Percentiles rank a stretch among this genome's conserved stretches.
phyloP scores from a whole-genome alignment of 2,329 filamentous ascomycete species.

The Alternaria sp. region DNA sequence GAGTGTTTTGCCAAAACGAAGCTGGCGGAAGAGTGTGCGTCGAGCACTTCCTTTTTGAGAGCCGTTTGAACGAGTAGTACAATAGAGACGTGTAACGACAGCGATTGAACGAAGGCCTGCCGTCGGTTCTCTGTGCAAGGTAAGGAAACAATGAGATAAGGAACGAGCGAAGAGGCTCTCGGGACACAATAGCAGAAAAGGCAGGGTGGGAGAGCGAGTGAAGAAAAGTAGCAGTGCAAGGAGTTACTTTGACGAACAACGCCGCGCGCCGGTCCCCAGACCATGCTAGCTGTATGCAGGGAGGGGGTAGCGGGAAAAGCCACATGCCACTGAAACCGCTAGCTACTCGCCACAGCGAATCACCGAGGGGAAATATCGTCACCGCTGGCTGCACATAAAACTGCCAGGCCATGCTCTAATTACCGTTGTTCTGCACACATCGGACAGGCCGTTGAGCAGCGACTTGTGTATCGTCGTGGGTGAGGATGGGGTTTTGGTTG shows the following conservation, averaged over 20 bases:
- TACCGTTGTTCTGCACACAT: neutral
- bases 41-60: conserved; percentile 34
- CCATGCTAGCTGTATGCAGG: conserved; percentile 12
- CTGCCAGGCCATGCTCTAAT: conserved; percentile 10
- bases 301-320: conserved; percentile 28
- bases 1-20: conserved; percentile 15
- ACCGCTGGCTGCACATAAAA: conserved; percentile 8
- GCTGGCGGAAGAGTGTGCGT: conserved; percentile 38
- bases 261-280: conserved; percentile 11
- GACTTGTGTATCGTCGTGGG: neutral
- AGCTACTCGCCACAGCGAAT: conserved; percentile 26
- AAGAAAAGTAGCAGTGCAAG: conserved; percentile 19
- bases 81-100: conserved; percentile 26
- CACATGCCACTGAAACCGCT: conserved; percentile 27
- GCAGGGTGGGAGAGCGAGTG: conserved; percentile 10
- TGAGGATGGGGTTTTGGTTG: neutral
- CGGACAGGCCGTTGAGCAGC: neutral
- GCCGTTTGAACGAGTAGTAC: conserved; percentile 20
- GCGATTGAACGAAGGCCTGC: conserved; percentile 42
- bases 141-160: conserved; percentile 24
- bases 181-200: conserved; percentile 20
- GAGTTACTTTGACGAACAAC: conserved; percentile 11
- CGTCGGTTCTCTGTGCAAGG: conserved; percentile 23
- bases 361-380: conserved; percentile 18
- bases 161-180: conserved; percentile 31